Percentiles rank a stretch among this genome's conserved stretches.
phyloP scores from a whole-genome alignment of 352 stramenopile species.

The Phytopythium helicoides region DNA sequence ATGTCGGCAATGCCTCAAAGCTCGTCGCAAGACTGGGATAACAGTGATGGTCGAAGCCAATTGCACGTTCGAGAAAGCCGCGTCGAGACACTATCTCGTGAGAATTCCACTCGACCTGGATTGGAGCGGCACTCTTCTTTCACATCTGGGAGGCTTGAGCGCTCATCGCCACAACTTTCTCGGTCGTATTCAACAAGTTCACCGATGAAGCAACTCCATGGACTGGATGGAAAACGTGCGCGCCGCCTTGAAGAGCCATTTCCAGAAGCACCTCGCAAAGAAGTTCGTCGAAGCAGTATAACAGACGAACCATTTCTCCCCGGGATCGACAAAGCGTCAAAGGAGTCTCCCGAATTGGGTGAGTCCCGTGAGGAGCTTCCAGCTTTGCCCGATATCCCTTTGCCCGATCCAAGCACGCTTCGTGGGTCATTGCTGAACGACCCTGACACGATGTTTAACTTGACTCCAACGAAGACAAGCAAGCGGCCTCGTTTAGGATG shows the following conservation, averaged over 20 bases:
- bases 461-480: constrained; percentile 43
- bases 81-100: too few relatives aligned
- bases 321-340: neutral
- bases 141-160: constrained; percentile 2
- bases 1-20: constrained; percentile 6
- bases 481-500: constrained; percentile 75
- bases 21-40: neutral
- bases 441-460: constrained; percentile 9
- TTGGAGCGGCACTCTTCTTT: constrained; percentile 44
- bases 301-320: neutral
- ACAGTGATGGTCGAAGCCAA: constrained; percentile 2
- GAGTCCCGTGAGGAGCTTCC: constrained; percentile 50
- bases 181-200: neutral
- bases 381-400: constrained; percentile 63
- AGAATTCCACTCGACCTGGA: neutral
- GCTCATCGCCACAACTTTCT: neutral
- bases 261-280: neutral
- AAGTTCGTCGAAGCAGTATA: neutral
- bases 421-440: constrained; percentile 9
- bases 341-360: neutral
- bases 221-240: constrained; percentile 13
- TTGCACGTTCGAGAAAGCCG: neutral
- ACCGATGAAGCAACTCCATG: constrained; percentile 9
- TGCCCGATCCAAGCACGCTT: constrained; percentile 16
- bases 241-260: constrained; percentile 2